These are phyloP conservation scores for Areca catechu DNA, from an alignment of 176 grass and related monocot species.

Conservation along the genomic window DNA sequence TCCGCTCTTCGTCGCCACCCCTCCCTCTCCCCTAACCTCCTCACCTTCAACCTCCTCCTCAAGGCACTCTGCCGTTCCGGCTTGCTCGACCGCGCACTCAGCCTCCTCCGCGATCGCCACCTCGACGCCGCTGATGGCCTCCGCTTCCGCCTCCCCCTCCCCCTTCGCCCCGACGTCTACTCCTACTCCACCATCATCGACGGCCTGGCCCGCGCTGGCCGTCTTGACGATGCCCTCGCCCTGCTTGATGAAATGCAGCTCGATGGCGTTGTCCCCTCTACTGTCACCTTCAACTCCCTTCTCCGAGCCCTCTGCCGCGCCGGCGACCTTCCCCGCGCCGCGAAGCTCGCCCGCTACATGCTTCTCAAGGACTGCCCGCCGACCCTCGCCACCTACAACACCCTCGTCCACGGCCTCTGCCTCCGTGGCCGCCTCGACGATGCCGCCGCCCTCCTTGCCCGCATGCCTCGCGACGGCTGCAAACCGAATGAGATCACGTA, in stretches of 20 bases:
- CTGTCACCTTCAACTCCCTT: conserved; percentile 75
- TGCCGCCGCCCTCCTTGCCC: conserved; percentile 37
- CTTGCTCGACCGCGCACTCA: conserved; percentile 40
- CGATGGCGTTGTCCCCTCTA: conserved; percentile 36
- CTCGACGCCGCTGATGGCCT: conserved; percentile 26
- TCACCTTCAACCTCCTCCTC: too few species aligned
- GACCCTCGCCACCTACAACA: conserved; percentile 62
- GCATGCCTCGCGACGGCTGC: conserved; percentile 48
- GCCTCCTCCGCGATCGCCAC: conserved; percentile 57
- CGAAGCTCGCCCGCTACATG: conserved; percentile 66
- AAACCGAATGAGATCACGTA: conserved; percentile 46
- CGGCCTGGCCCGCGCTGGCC: conserved; percentile 23
- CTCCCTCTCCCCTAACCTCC: conserved; percentile 24
- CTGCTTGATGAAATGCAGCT: conserved; percentile 86
- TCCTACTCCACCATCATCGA: conserved; percentile 81
- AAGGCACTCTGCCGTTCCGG: too few species aligned
- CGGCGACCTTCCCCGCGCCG: conserved; percentile 44
- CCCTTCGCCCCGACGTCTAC: conserved; percentile 65
- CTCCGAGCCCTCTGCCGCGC: conserved; percentile 45
- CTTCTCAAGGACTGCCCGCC: conserved; percentile 60
- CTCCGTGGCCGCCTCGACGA: conserved; percentile 30
- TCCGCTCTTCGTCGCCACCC: conserved; percentile 37
- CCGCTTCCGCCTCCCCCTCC: conserved; percentile 27
- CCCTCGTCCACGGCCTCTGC: conserved; percentile 63
- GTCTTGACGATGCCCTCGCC: conserved; percentile 51